These are phyloP conservation scores for Glebionis coronaria DNA, from an alignment of 129 eudicot species.

Conservation along the genomic window DNA sequence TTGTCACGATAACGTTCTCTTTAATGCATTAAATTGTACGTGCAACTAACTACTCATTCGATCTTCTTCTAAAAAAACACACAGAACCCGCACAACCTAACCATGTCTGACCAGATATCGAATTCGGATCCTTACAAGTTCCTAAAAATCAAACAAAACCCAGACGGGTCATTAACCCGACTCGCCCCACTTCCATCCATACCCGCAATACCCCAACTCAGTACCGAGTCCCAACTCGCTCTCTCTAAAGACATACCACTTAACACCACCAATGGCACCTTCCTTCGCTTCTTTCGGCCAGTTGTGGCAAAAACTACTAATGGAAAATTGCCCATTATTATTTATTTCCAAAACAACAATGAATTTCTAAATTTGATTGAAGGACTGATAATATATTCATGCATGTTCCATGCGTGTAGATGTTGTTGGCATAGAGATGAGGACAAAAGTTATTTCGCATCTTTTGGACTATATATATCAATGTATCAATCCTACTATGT, in stretches of 20 bases:
- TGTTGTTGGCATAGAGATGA: too few species aligned
- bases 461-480: too few species aligned
- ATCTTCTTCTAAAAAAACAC: not conserved
- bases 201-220: conserved; percentile 42
- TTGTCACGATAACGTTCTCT: too few species aligned
- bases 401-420: too few species aligned
- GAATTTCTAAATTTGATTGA: too few species aligned
- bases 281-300: conserved; percentile 80
- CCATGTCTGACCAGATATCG: conserved; percentile 38
- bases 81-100: not conserved
- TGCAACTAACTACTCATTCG: conserved; percentile 24
- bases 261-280: conserved; percentile 48
- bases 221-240: conserved; percentile 24
- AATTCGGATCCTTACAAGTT: conserved; percentile 49
- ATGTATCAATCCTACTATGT: too few species aligned
- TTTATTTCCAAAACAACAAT: conserved; percentile 23
- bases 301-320: conserved; percentile 8
- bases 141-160: conserved; percentile 59
- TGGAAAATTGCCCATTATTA: conserved; percentile 54
- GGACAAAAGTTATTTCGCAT: too few species aligned
- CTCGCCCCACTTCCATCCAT: conserved; percentile 24
- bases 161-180: conserved; percentile 71
- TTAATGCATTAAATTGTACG: not conserved
- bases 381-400: too few species aligned
- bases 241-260: conserved; percentile 71